Evolutionary conservation across 768 basidiomycete genomes (phyloP).

Genomic region (Imleria badia): DNA sequence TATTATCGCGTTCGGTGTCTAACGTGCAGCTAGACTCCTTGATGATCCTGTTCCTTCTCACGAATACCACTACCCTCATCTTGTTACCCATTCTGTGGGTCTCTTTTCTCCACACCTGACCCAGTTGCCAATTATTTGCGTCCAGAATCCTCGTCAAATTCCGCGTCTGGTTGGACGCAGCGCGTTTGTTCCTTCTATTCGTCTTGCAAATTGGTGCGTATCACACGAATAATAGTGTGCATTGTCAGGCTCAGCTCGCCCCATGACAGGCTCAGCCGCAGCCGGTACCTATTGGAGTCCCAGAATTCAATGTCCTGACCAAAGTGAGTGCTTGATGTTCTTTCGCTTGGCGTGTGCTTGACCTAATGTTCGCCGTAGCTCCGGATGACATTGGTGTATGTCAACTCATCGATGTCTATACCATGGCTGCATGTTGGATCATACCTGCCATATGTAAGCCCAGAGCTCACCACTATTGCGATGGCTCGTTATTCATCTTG

Average conservation of each 20-base stretch:
- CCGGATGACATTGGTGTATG: slow-evolving; percentile 45
- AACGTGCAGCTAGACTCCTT: slow-evolving; percentile 31
- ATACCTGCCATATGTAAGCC: slow-evolving; percentile 50
- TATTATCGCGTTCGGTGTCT: not conserved
- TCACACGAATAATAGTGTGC: not conserved
- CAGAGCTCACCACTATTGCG: not conserved
- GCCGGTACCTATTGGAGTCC: slow-evolving; percentile 44
- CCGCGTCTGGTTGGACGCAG: slow-evolving; percentile 53
- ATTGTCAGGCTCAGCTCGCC: not conserved
- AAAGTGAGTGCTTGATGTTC: slow-evolving; percentile 34
- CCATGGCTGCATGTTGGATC: slow-evolving; percentile 53
- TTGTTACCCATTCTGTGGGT: slow-evolving; percentile 46
- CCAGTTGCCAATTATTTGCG: not conserved
- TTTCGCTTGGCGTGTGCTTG: not conserved
- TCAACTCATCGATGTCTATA: slow-evolving; percentile 46
- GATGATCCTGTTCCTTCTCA: slow-evolving; percentile 43
- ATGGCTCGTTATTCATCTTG: slow-evolving; percentile 6
- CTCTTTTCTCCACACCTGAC: not conserved
- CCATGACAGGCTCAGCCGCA: slow-evolving; percentile 39
- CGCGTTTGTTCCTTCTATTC: slow-evolving; percentile 47
- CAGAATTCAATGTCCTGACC: slow-evolving; percentile 42
- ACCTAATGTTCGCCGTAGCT: slow-evolving; percentile 25
- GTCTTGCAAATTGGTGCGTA: slow-evolving; percentile 46
- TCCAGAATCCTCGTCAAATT: slow-evolving; percentile 47
- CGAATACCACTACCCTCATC: slow-evolving; percentile 40